phyloP scores from a whole-genome alignment of 257 asterid species.

The Schizonepeta tenuifolia region DNA sequence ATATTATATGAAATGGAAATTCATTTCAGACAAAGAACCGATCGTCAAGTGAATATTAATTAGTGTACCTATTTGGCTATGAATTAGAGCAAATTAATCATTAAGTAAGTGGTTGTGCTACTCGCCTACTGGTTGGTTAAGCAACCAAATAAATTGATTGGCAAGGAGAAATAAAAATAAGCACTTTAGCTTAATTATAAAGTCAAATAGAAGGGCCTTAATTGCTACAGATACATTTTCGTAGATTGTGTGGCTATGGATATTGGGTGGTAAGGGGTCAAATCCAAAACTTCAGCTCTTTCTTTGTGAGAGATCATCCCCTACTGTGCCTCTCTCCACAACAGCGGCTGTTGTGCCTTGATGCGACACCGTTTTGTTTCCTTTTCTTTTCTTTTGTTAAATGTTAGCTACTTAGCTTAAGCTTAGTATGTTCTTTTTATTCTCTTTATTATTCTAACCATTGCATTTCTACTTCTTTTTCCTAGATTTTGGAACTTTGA shows the following conservation, averaged over 20 bases:
- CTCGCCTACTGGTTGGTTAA: constrained; percentile 21
- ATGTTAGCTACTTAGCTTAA: too few relatives aligned
- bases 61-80: not conserved
- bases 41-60: not conserved
- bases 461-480: too few relatives aligned
- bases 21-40: not conserved
- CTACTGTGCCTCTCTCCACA: too few relatives aligned
- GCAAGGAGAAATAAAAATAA: not conserved
- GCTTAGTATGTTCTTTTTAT: too few relatives aligned
- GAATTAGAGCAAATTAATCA: not conserved
- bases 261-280: constrained; percentile 14
- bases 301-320: not conserved
- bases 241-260: constrained; percentile 19
- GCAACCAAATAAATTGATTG: constrained; percentile 30
- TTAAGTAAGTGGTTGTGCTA: constrained; percentile 1
- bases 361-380: too few relatives aligned
- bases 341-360: too few relatives aligned
- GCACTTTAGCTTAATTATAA: constrained; percentile 5
- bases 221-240: not conserved
- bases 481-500: too few relatives aligned
- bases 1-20: not conserved
- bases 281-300: not conserved
- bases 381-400: too few relatives aligned
- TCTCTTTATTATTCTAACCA: too few relatives aligned
- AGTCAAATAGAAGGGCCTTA: not conserved